A percentile compares a stretch with the other conserved stretches of the same genome.
These are phyloP conservation scores for Dictyostelium citrinum DNA, from an alignment of 78 protist genomes.

Conservation along the genomic window DNA sequence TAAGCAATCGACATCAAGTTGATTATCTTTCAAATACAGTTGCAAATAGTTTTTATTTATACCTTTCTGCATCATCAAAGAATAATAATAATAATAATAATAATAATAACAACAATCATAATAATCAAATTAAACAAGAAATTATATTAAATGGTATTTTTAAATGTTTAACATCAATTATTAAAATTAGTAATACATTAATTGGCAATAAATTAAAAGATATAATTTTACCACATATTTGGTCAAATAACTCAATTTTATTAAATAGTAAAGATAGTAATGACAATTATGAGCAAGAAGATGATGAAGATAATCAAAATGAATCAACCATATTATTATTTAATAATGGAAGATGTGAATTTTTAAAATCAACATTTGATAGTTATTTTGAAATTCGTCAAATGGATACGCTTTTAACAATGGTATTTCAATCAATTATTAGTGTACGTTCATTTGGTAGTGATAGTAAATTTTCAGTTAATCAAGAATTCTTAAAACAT, in stretches of 20 bases:
- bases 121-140: background rate
- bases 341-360: background rate
- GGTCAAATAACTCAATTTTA: background rate
- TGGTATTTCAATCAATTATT: background rate
- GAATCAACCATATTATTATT: background rate
- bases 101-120: background rate
- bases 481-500: background rate
- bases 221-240: background rate
- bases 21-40: background rate
- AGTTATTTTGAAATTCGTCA: conserved; percentile 69
- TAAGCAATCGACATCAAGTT: background rate
- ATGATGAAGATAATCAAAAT: no score
- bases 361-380: conserved; percentile 6
- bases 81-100: background rate
- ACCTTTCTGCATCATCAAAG: background rate
- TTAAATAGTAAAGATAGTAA: background rate
- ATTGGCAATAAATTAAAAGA: background rate
- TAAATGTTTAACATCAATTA: background rate
- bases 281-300: no score
- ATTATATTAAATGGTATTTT: background rate
- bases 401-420: conserved; percentile 7
- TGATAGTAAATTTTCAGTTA: background rate
- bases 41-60: background rate
- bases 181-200: conserved; percentile 8
- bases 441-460: background rate